These are phyloP conservation scores for Effrenium voratum DNA, from an alignment of 73 alveolate species.

Conservation along the genomic window DNA sequence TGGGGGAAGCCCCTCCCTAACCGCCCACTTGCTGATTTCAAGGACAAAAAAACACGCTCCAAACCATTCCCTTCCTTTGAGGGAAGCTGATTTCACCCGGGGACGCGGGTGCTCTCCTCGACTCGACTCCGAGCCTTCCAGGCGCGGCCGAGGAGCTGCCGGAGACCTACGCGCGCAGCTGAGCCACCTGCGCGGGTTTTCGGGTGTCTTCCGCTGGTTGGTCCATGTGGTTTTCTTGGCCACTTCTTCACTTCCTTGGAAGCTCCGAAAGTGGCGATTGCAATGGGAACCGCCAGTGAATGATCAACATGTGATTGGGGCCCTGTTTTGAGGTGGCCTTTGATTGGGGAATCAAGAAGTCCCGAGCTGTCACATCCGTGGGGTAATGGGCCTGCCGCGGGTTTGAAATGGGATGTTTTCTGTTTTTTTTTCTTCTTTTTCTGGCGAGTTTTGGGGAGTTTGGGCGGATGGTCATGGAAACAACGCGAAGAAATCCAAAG, in stretches of 20 bases:
- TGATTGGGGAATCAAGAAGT: not conserved
- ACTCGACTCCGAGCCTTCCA: not conserved
- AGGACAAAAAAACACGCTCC: not conserved
- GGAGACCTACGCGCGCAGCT: constrained; percentile 24
- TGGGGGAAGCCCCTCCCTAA: not conserved
- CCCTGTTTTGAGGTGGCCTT: not conserved
- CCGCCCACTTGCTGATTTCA: not conserved
- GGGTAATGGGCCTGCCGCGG: too few species aligned
- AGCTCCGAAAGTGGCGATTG: not conserved
- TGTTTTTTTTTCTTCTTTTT: too few species aligned
- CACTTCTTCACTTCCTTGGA: not conserved
- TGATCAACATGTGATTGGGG: not conserved
- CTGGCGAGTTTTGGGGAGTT: too few species aligned
- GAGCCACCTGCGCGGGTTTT: not conserved
- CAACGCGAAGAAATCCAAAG: too few species aligned
- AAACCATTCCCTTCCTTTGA: not conserved
- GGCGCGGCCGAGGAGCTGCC: constrained; percentile 91
- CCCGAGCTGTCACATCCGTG: too few species aligned
- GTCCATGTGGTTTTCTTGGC: not conserved
- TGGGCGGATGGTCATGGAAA: too few species aligned
- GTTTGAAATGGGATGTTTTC: too few species aligned
- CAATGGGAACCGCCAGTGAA: not conserved
- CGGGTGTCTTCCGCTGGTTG: not conserved
- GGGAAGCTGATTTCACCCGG: not conserved
- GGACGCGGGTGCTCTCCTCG: not conserved